Conservation (phyloP, 805 yeast species). For the Candida ulmi region DNA sequence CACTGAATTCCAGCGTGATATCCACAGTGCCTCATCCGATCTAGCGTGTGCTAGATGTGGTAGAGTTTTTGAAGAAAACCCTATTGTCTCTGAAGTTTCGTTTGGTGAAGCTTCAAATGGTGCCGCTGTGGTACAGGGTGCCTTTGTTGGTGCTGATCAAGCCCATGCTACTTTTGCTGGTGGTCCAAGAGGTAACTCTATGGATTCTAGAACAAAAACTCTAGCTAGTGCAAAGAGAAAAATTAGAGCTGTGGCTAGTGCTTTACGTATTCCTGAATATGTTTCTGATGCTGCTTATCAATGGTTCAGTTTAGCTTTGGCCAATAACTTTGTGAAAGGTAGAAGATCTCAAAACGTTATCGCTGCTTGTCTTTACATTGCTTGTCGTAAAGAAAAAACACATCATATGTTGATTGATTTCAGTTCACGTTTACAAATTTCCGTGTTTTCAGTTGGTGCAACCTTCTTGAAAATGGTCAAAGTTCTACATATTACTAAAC, state of each 20-base stretch:
- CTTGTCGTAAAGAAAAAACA: slow-evolving; percentile 87
- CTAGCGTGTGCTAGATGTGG: slow-evolving; percentile 82
- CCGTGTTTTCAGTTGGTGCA: slow-evolving; percentile 93
- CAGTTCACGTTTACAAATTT: slow-evolving; percentile 81
- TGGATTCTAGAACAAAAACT: slow-evolving; percentile 88
- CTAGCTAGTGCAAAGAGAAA: slow-evolving; percentile 76
- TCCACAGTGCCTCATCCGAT: slow-evolving; percentile 62
- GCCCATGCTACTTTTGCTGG: slow-evolving; percentile 63
- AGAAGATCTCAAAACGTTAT: slow-evolving; percentile 91
- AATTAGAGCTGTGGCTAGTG: slow-evolving; percentile 73
- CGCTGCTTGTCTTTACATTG: slow-evolving; percentile 90
- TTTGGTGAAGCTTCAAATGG: slow-evolving; percentile 91
- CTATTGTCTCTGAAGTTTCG: slow-evolving; percentile 91
- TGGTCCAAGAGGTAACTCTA: slow-evolving; percentile 60
- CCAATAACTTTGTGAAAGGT: slow-evolving; percentile 94
- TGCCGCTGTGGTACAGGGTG: slow-evolving; percentile 94
- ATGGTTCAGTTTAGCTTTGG: slow-evolving; percentile 84
- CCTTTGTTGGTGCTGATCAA: slow-evolving; percentile 87
- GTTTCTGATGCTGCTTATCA: slow-evolving; percentile 82
- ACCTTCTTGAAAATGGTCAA: slow-evolving; percentile 93
- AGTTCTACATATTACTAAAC: slow-evolving; percentile 62
- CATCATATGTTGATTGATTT: slow-evolving; percentile 96
- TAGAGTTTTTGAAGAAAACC: slow-evolving; percentile 82
- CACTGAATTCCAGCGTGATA: slow-evolving; percentile 46
- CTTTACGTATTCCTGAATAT: slow-evolving; percentile 75